Base-by-base conservation (phyloP, 2,329 filamentous ascomycete genomes). In the Monilinia aucupariae region DNA sequence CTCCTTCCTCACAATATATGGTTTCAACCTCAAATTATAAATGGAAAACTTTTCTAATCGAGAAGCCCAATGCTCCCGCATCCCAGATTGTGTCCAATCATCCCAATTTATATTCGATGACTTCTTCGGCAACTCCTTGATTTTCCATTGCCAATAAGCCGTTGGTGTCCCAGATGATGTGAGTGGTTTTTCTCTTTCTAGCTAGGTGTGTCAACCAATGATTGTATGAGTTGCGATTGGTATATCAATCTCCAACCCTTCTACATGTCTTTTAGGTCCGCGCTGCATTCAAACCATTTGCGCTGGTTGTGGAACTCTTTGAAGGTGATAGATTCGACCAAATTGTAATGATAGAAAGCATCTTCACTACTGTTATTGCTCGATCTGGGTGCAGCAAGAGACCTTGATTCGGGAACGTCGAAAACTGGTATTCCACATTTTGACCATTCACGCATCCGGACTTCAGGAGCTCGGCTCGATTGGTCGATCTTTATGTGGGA, bases 121-220 rank as follows among this genome's bases (percentile, higher is more conserved):
- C 15, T 22, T 61, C 27, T 49, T 63, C 20, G 61, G 58, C 13
- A 66, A n/a, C 25, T 56, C 59, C 4, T 58, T 47, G 6, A 68
- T 64, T 50, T 41, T 64, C 65, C 66, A 68, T n/a, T 53, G 27
- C 67, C 67, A 69, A 41, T 65, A 68, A 4, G 56, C 30, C 41
- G 37, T 66, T n/a, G 66, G 47, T 22, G 49, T 60, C 20, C 64
- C 63, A 2, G 34, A 25, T 15, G 56, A 39, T 17, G 52, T 49
- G 54, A 65, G 68, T 9, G 65, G 66, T 41, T 63, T 51, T 22
- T 64, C 43, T 13, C 49, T 43, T 27, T 48, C 53, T 20, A 69
- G 39, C 67, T 66, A 69, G 30, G 25, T 32, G n/a, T 63, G 61
- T 65, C 67, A 69, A 25, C 61, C 48, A 13, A 58, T 17, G 7